Base-by-base conservation (phyloP, 352 stramenopile genomes). In the Pythium aphanidermatum region DNA sequence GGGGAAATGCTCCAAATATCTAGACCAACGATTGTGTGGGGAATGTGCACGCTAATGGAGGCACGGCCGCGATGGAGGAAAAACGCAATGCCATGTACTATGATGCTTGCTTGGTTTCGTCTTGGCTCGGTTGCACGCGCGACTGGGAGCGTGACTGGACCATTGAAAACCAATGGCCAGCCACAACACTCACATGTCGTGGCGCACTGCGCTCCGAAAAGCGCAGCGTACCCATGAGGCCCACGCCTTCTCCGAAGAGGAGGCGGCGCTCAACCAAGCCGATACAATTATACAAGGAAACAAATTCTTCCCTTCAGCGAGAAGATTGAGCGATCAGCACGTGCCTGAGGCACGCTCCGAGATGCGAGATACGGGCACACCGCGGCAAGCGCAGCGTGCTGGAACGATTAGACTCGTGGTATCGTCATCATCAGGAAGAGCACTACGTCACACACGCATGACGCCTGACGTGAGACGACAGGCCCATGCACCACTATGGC, bases 161-260 rank as follows among this genome's bases (percentile, higher is more conserved):
- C 68, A 66, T 74, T 83, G 73, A 88, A 68, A 88, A 88, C 76
- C 76, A 83, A 78, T 63, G 68, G 73, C 65, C 69, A 66, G 65
- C 60, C 56, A 51, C 72, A 77, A 82, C 66, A 87, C 75, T 83
- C 70, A 70, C 66, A 87, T 36, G 13, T 21, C 21, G 23, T n/a
- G 23, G 27, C 30, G n/a, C 28, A 53, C 21, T 35, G 16, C 60
- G 36, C 51, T 38, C 12, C 40, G 21, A 35, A 52, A 45, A 33
- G 30, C 36, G 28, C 35, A 33, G n/a, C n/a, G n/a, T n/a, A n/a
- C n/a, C n/a, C 20, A 68, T 65, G 60, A 84, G 71, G 69, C 67
- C 68, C 67, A 82, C 41, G 35, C n/a, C n/a, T 44, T 51, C 28
- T 28, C 34, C 34, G 14, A 57, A 48, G 27, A 40, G 59, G 36